Conservation (phyloP, 805 yeast species). For the Yarrowia sp. region DNA sequence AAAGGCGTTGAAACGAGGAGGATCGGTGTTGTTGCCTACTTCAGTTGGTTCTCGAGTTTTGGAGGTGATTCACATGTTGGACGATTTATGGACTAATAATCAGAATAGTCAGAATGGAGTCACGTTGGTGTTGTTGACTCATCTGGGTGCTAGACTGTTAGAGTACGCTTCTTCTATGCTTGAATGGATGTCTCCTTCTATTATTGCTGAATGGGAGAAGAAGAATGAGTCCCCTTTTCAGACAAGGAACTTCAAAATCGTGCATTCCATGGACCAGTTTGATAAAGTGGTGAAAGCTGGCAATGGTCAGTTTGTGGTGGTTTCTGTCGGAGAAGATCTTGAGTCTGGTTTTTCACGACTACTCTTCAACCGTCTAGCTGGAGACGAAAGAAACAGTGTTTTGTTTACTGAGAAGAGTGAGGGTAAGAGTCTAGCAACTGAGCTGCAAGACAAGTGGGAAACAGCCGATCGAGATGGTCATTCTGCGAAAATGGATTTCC, state of each 20-base stretch:
- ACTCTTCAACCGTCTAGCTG: slow-evolving; percentile 49
- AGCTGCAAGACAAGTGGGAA: slow-evolving; percentile 44
- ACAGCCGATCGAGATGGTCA: slow-evolving; percentile 37
- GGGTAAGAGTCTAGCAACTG: slow-evolving; percentile 48
- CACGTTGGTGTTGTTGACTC: slow-evolving; percentile 75
- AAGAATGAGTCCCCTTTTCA: slow-evolving; percentile 77
- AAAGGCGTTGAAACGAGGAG: slow-evolving; percentile 68
- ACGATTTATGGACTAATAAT: slow-evolving; percentile 54
- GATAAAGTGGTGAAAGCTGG: slow-evolving; percentile 26
- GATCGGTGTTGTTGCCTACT: slow-evolving; percentile 80
- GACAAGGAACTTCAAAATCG: slow-evolving; percentile 59
- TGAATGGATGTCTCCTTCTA: slow-evolving; percentile 93
- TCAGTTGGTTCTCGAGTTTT: slow-evolving; percentile 76
- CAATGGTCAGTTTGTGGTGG: slow-evolving; percentile 63
- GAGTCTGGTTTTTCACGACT: slow-evolving; percentile 57
- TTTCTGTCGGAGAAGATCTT: slow-evolving; percentile 68
- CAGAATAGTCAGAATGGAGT: slow-evolving; percentile 37
- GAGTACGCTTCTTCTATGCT: slow-evolving; percentile 83
- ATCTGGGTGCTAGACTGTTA: slow-evolving; percentile 72
- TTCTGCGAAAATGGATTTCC: slow-evolving; percentile 27
- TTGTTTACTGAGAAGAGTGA: slow-evolving; percentile 69
- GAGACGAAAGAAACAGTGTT: slow-evolving; percentile 64
- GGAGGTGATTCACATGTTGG: slow-evolving; percentile 73
- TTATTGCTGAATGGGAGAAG: slow-evolving; percentile 81
- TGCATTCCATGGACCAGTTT: slow-evolving; percentile 53